Conservation (phyloP, 2,329 filamentous ascomycete species). For the Catunica adiposa region DNA sequence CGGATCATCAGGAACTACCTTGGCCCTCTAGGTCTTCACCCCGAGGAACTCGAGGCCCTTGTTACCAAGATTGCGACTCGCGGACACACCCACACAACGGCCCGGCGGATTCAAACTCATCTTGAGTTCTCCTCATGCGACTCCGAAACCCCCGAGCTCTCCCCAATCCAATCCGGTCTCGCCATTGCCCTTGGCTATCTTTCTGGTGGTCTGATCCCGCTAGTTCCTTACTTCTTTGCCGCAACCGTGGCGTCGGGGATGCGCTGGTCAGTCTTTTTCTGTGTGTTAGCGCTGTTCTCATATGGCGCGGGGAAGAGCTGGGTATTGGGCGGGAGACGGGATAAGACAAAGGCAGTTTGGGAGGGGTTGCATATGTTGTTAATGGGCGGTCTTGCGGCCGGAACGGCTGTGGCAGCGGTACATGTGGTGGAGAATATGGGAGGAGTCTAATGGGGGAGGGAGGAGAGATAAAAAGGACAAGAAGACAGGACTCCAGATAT, state of each 20-base stretch:
- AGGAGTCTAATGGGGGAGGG: not conserved
- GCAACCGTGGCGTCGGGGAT: constrained; percentile 26
- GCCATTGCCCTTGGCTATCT: constrained; percentile 47
- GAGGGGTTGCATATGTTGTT: constrained; percentile 23
- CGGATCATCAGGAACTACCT: constrained; percentile 21
- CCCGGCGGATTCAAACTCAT: constrained; percentile 16
- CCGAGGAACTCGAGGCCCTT: constrained; percentile 16
- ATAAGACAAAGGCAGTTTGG: constrained; percentile 15
- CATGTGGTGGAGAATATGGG: constrained; percentile 2
- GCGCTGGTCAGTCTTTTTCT: constrained; percentile 36
- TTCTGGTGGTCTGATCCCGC: constrained; percentile 43
- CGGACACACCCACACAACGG: constrained; percentile 20
- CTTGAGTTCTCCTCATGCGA: not conserved
- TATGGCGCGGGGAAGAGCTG: constrained; percentile 42
- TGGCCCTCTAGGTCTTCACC: constrained; percentile 20
- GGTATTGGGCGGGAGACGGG: constrained; percentile 16
- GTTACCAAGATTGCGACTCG: constrained; percentile 18
- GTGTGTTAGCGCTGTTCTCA: constrained; percentile 35
- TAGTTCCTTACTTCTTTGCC: constrained; percentile 45
- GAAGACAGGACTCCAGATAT: not conserved
- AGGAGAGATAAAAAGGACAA: not conserved
- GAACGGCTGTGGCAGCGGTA: constrained; percentile 21
- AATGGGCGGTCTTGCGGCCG: constrained; percentile 22
- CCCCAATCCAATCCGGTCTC: constrained; percentile 34
- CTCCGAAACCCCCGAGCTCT: constrained; percentile 15